Conservation (phyloP, 139 green algal species). For the Chlamydomonas sp. region DNA sequence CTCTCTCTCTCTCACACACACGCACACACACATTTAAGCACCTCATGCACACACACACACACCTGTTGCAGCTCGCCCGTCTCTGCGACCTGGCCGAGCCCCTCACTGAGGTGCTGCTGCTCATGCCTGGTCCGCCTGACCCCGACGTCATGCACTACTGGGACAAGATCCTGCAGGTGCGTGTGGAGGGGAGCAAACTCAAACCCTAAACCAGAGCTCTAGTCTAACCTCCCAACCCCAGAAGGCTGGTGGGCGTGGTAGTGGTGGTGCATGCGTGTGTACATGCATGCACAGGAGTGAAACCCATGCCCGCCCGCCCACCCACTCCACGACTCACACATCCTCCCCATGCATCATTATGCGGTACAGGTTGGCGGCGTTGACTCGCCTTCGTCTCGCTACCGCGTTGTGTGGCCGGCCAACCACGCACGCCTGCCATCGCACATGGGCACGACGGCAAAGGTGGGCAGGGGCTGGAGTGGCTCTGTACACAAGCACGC, state of each 20-base stretch:
- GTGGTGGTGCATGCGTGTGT: neutral
- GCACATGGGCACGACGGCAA: constrained; percentile 42
- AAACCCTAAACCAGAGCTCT: neutral
- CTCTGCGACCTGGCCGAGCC: constrained; percentile 52
- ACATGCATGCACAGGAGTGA: neutral
- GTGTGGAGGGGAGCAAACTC: constrained; percentile 4
- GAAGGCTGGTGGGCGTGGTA: neutral
- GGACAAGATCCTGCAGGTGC: constrained; percentile 52
- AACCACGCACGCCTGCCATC: constrained; percentile 45
- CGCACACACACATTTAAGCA: too few relatives aligned
- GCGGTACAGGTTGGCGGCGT: constrained; percentile 11
- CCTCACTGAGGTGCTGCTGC: constrained; percentile 39
- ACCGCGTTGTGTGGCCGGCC: constrained; percentile 41
- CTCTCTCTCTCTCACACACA: too few relatives aligned
- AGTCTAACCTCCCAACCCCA: constrained; percentile 1
- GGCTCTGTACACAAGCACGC: too few relatives aligned
- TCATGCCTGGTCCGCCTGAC: constrained; percentile 37
- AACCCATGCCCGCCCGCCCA: neutral
- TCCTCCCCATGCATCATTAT: neutral
- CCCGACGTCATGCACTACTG: constrained; percentile 42
- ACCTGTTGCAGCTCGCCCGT: constrained; percentile 46
- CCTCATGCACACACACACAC: too few relatives aligned
- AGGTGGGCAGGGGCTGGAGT: constrained; percentile 41
- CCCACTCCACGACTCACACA: neutral
- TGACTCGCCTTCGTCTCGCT: constrained; percentile 5